phyloP scores from a whole-genome alignment of 2,329 filamentous ascomycete species.

The Grosmannia huntii region DNA sequence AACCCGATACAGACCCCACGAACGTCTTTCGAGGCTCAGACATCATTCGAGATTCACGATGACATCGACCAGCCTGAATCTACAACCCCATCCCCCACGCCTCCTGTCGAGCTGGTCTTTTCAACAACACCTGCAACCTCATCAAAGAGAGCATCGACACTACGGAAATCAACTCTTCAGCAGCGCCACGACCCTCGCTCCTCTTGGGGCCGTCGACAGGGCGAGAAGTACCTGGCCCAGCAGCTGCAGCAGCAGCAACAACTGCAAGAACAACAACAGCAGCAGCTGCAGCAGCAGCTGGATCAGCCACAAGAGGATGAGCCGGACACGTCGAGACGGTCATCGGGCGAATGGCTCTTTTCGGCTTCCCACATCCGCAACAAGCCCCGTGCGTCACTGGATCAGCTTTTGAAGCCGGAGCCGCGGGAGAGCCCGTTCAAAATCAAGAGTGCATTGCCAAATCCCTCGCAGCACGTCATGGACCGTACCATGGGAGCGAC shows the following conservation, averaged over 20 bases:
- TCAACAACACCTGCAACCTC: constrained; percentile 40
- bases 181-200: constrained; percentile 63
- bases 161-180: constrained; percentile 78
- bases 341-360: constrained; percentile 17
- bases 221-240: constrained; percentile 40
- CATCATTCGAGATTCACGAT: constrained; percentile 34
- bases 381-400: constrained; percentile 63
- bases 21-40: constrained; percentile 33
- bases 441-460: constrained; percentile 35
- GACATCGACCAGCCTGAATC: constrained; percentile 29
- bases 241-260: constrained; percentile 28
- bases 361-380: constrained; percentile 44
- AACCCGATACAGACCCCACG: constrained; percentile 17
- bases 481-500: constrained; percentile 20
- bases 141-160: constrained; percentile 58
- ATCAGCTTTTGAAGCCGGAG: constrained; percentile 58
- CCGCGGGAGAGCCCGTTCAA: constrained; percentile 53
- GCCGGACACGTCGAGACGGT: constrained; percentile 3
- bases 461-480: constrained; percentile 38
- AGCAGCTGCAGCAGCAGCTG: constrained; percentile 27
- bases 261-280: constrained; percentile 10
- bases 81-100: constrained; percentile 13
- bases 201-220: constrained; percentile 48
- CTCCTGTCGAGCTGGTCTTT: constrained; percentile 26
- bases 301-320: not conserved